Base-by-base conservation (phyloP, 306 rosid species). In the Acmispon strigosus region DNA sequence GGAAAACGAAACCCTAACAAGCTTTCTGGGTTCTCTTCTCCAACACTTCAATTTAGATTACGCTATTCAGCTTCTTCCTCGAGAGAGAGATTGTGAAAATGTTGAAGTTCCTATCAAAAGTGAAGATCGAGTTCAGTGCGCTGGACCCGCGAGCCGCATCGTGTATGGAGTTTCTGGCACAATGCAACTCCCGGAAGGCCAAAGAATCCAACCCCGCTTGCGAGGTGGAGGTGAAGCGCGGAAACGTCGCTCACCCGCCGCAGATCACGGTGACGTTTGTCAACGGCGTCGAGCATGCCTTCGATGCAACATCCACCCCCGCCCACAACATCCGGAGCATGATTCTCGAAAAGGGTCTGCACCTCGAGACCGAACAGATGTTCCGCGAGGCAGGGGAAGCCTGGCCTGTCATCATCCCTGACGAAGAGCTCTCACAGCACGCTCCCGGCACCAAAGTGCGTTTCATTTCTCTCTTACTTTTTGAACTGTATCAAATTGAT, bases 111-210 rank as follows among this genome's bases (percentile, higher is more conserved):
- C 78, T 93, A 0, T 90, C 96, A 10, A 79, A 81, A 12, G 98
- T 90, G 81, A 86, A 66, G 44, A 87, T 94, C 62, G 99, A 94
- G 82, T 91, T 87, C 89, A 91, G 87, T 37, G 97, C 97, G 13
- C 55, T 90, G 73, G 98, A 94, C 76, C 96, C 98, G 2, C 92
- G 98, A 58, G 79, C 81, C 15, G 92, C 98, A 0, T 90, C 96
- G 8, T 94, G 97, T 74, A 81, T 94, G 91, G 98, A 94, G 77
- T 94, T 94, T 76, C 54, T 94, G 62, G 97, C 97, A 0, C 97
- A 94, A 79, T 94, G 99, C 86, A 91, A 94, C 29, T 94, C 97
- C 0, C 81, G 86, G 41, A 87, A 91, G 79, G 97, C 98, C 8
- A 89, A 86, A 69, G 98, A 94, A 44, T 90, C 96, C 0, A 90